Evolutionary conservation across 2,329 filamentous ascomycete species (phyloP).

Genomic region (Colletotrichum graminicola): DNA sequence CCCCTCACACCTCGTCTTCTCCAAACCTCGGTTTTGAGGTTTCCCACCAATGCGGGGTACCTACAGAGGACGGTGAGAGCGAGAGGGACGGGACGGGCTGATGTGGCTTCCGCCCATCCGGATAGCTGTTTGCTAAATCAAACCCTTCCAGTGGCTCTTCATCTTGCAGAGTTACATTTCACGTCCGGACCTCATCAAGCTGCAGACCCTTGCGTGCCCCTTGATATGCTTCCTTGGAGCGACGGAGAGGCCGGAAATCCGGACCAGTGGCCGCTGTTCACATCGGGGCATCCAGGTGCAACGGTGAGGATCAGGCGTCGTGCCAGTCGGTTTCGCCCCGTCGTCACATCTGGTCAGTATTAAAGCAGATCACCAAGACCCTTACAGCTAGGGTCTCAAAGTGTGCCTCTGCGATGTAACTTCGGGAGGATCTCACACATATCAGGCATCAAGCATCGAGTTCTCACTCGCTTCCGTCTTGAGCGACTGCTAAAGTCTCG

Average conservation of each 20-base stretch:
- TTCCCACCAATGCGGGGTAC: conserved; percentile 7
- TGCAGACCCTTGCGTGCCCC: neutral
- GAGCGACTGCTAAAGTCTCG: neutral
- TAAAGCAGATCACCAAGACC: neutral
- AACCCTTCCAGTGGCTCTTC: neutral
- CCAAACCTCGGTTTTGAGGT: conserved; percentile 1
- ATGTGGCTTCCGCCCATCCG: neutral
- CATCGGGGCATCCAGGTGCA: neutral
- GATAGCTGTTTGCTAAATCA: neutral
- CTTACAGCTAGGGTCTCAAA: neutral
- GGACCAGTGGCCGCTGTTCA: neutral
- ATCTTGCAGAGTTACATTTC: neutral
- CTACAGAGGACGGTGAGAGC: neutral
- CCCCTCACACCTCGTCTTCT: conserved; percentile 7
- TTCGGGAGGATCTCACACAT: neutral
- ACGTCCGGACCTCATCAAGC: neutral
- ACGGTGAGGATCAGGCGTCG: neutral
- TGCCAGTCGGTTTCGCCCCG: neutral
- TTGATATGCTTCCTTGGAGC: neutral
- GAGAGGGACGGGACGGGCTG: neutral
- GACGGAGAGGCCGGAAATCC: neutral
- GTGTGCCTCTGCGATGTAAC: conserved; percentile 28
- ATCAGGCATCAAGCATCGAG: neutral
- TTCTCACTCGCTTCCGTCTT: neutral
- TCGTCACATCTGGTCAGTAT: neutral